These are phyloP conservation scores for Citrus sp. DNA, from an alignment of 345 rosid genomes.

Conservation along the genomic window DNA sequence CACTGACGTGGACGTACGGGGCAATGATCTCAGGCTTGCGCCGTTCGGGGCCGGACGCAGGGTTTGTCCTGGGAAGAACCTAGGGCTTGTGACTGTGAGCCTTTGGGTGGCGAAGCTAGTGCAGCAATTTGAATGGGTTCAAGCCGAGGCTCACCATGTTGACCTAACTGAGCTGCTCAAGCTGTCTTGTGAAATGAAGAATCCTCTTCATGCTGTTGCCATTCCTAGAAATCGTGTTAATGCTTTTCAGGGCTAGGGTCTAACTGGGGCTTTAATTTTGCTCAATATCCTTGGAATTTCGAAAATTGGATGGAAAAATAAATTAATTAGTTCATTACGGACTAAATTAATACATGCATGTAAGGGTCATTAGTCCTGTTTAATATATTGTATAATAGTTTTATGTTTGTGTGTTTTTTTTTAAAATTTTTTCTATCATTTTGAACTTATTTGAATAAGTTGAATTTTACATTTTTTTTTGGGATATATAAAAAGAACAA, in stretches of 20 bases:
- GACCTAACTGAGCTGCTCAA: slow-evolving; percentile 40
- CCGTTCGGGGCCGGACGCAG: slow-evolving; percentile 66
- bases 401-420: background rate
- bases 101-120: slow-evolving; percentile 51
- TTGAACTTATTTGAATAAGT: too few species aligned
- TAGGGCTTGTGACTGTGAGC: slow-evolving; percentile 38
- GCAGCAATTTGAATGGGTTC: slow-evolving; percentile 41
- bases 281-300: background rate
- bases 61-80: slow-evolving; percentile 53
- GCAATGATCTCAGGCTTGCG: slow-evolving; percentile 43
- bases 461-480: too few species aligned
- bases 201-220: slow-evolving; percentile 34
- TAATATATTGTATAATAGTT: too few species aligned
- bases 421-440: background rate
- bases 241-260: background rate
- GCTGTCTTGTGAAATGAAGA: slow-evolving; percentile 52
- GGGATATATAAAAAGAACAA: too few species aligned
- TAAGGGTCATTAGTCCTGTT: background rate
- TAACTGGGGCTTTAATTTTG: background rate
- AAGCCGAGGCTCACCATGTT: slow-evolving; percentile 24
- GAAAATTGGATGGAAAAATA: background rate
- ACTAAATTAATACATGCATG: background rate
- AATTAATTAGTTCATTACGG: background rate
- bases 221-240: slow-evolving; percentile 17
- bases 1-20: slow-evolving; percentile 34